Base-by-base conservation (phyloP, 306 rosid species). In the Fragaria ananassa region DNA sequence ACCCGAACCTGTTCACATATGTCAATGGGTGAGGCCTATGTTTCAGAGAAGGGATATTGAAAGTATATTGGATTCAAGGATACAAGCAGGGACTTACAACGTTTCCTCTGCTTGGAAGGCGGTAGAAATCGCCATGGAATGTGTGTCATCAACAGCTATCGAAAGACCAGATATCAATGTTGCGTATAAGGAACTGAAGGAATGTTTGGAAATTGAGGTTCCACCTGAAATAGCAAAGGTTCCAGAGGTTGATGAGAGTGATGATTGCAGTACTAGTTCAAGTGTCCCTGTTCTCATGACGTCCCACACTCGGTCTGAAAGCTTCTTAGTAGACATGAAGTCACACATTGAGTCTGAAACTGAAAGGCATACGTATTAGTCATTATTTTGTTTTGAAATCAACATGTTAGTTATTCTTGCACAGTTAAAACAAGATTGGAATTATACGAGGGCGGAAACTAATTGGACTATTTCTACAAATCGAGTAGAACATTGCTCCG, bases 61-160 rank as follows among this genome's bases (percentile, higher is more conserved):
- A 60, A 23, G 29, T n/a, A 78, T 78, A 12, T 14, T 74, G 8
- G 82, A 82, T 82, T 75, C 85, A 2, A 82, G 82, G 45, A 46
- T 78, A 70, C 73, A 69, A n/a, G 54, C n/a, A 15, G 82, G 57
- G 1, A 29, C 10, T 19, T 50, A 42, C 54, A 53, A 69, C 50
- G 61, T 8, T 7, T 37, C 23, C 63, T 78, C 77, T 21, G 85
- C 57, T n/a, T 21, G 31, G 60, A 78, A 78, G 39, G 71, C 66
- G 1, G 42, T 78, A 41, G 62, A 50, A 56, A 58, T 64, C n/a
- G 85, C 82, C 31, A 15, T 82, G 53, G 77, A 68, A 14, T 78
- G 85, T 34, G 73, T 80, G 14, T 11, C 54, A 0, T 21, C 71
- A n/a, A 60, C 50, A 46, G 0, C 82, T 23, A 29, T n/a, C 6